Conservation (phyloP, 441 rosid species). For the Erysimum cheiri region DNA sequence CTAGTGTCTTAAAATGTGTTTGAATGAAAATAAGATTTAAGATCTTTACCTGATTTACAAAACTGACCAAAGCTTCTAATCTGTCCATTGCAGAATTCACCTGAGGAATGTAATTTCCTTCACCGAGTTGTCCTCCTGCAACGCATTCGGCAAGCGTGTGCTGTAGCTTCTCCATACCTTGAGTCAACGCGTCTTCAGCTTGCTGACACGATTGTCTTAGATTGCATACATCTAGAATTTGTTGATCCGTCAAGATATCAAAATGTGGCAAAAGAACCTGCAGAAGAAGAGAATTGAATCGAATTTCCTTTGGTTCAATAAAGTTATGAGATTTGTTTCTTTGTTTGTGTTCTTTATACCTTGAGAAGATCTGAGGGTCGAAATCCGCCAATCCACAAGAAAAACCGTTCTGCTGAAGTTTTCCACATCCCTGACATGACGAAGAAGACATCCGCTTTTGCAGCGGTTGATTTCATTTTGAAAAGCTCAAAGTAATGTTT, state of each 20-base stretch:
- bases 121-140: conserved; percentile 63
- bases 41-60: conserved; percentile 76
- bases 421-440: conserved; percentile 75
- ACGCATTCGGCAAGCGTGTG: conserved; percentile 67
- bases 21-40: background rate
- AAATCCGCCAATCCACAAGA: conserved; percentile 78
- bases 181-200: conserved; percentile 95
- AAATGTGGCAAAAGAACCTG: conserved; percentile 83
- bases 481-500: conserved; percentile 68
- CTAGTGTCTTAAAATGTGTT: background rate
- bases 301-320: background rate
- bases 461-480: conserved; percentile 63
- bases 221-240: conserved; percentile 58
- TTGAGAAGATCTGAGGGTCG: conserved; percentile 79
- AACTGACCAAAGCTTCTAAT: conserved; percentile 71
- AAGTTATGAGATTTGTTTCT: background rate
- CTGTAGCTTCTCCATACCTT: conserved; percentile 89
- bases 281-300: too few relatives aligned
- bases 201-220: conserved; percentile 83
- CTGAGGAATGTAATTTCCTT: conserved; percentile 60
- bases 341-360: conserved; percentile 44
- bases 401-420: conserved; percentile 64
- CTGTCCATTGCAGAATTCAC: conserved; percentile 75
- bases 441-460: conserved; percentile 68
- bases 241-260: conserved; percentile 74